Evolutionary conservation across 2,329 filamentous ascomycete species (phyloP).

Genomic region (Aureobasidium sp.): DNA sequence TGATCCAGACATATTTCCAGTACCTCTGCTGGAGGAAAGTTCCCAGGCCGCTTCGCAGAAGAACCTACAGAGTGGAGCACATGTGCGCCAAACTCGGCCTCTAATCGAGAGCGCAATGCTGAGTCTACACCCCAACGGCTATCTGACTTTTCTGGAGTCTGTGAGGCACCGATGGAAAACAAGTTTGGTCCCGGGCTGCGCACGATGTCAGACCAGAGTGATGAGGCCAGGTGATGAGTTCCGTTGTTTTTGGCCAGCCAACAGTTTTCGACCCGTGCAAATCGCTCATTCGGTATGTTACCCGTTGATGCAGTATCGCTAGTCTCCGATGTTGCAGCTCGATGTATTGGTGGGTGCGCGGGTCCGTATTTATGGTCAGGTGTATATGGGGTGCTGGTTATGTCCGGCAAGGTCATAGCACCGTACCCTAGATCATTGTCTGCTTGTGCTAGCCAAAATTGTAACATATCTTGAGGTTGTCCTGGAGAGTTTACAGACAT

Average conservation of each 20-base stretch:
- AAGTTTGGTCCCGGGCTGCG: conserved; percentile 27
- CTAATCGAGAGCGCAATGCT: conserved; percentile 33
- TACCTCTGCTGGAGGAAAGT: conserved; percentile 40
- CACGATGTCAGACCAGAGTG: conserved; percentile 28
- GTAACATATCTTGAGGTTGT: conserved; percentile 14
- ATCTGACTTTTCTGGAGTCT: conserved; percentile 23
- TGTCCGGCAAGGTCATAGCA: conserved; percentile 16
- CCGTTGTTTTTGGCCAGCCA: conserved; percentile 29
- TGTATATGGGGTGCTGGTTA: conserved; percentile 23
- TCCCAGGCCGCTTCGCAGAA: conserved; percentile 20
- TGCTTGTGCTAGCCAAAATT: conserved; percentile 17
- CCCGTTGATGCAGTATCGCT: conserved; percentile 30
- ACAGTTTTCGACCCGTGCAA: conserved; percentile 31
- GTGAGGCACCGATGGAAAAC: conserved; percentile 24
- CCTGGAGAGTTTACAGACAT: not conserved
- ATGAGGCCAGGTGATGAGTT: conserved; percentile 26
- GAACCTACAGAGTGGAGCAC: conserved; percentile 15
- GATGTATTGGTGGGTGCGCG: not conserved
- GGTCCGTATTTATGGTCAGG: conserved; percentile 16
- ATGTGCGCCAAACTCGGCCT: conserved; percentile 23
- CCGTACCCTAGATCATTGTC: conserved; percentile 14
- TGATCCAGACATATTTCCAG: conserved; percentile 46
- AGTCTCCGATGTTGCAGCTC: conserved; percentile 1
- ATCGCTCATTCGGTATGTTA: conserved; percentile 29
- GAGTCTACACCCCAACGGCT: conserved; percentile 30